Percentiles rank a stretch among this genome's conserved stretches.
These are phyloP conservation scores for Elaphomyces granulatus DNA, from an alignment of 495 filamentous ascomycete species.

Conservation along the genomic window DNA sequence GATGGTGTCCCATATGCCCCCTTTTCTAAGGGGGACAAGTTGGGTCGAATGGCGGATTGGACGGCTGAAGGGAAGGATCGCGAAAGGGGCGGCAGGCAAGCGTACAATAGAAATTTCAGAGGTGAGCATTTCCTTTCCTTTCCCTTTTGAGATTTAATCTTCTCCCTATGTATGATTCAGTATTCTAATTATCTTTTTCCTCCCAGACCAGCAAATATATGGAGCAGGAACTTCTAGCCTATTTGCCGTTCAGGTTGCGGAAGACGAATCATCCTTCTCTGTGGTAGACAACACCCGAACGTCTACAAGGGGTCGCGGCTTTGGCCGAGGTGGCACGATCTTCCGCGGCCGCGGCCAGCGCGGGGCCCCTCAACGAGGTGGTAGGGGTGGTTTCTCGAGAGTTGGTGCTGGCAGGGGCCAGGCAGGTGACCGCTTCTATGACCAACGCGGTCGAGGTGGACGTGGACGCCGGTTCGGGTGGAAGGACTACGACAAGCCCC, in stretches of 20 bases:
- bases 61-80: constrained; percentile 83
- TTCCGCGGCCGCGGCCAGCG: constrained; percentile 75
- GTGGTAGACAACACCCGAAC: constrained; percentile 90
- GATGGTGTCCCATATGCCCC: constrained; percentile 93
- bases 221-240: constrained; percentile 75
- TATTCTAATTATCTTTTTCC: constrained; percentile 9
- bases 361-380: constrained; percentile 33
- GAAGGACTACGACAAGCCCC: constrained; percentile 98
- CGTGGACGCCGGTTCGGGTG: constrained; percentile 83
- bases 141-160: constrained; percentile 1
- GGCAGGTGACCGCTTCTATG: constrained; percentile 48
- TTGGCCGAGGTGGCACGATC: constrained; percentile 69
- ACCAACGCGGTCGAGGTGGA: constrained; percentile 40
- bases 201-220: constrained; percentile 85
- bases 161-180: constrained; percentile 2
- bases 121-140: constrained; percentile 41
- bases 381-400: constrained; percentile 50
- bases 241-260: constrained; percentile 78
- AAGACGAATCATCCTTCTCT: constrained; percentile 95
- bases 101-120: constrained; percentile 84
- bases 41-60: constrained; percentile 99
- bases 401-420: constrained; percentile 49
- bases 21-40: constrained; percentile 96
- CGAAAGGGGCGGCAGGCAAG: constrained; percentile 64
- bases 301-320: constrained; percentile 63